Evolutionary conservation across 2,329 filamentous ascomycete species (phyloP).

Genomic region (Ophiostoma pallidulum): DNA sequence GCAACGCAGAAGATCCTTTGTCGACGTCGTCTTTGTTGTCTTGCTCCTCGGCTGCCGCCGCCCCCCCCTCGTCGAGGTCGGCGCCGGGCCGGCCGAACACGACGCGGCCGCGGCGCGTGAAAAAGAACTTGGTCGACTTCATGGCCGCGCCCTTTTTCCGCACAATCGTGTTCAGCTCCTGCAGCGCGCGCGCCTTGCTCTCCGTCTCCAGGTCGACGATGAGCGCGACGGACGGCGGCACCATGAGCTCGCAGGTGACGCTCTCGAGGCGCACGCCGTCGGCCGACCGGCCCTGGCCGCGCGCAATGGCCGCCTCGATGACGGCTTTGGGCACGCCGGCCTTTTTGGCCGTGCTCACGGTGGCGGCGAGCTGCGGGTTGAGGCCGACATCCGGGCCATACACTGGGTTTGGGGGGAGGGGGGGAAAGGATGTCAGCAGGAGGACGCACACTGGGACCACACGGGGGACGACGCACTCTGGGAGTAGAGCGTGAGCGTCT

Average conservation of each 20-base stretch:
- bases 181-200: slow-evolving; percentile 61
- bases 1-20: background rate
- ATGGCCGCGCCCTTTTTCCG: slow-evolving; percentile 62
- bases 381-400: slow-evolving; percentile 60
- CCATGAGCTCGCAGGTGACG: slow-evolving; percentile 69
- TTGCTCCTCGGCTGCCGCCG: slow-evolving; percentile 59
- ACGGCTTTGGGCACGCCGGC: slow-evolving; percentile 71
- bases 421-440: too few relatives aligned
- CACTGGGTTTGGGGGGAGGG: slow-evolving; percentile 14
- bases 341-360: slow-evolving; percentile 69
- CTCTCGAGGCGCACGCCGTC: slow-evolving; percentile 68
- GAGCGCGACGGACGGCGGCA: slow-evolving; percentile 66
- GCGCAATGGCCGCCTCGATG: slow-evolving; percentile 72
- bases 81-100: slow-evolving; percentile 52
- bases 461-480: slow-evolving; percentile 64
- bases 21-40: too few relatives aligned
- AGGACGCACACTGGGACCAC: too few relatives aligned
- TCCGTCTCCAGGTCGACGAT: slow-evolving; percentile 84
- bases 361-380: slow-evolving; percentile 67
- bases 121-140: slow-evolving; percentile 73
- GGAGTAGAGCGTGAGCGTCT: slow-evolving; percentile 64
- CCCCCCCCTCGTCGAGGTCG: slow-evolving; percentile 65
- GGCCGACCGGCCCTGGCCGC: slow-evolving; percentile 74
- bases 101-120: slow-evolving; percentile 69
- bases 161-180: slow-evolving; percentile 61